A percentile compares a stretch with the other conserved stretches of the same genome.
phyloP scores from a whole-genome alignment of 2,329 filamentous ascomycete genomes.

The Sphaerulina populicola region DNA sequence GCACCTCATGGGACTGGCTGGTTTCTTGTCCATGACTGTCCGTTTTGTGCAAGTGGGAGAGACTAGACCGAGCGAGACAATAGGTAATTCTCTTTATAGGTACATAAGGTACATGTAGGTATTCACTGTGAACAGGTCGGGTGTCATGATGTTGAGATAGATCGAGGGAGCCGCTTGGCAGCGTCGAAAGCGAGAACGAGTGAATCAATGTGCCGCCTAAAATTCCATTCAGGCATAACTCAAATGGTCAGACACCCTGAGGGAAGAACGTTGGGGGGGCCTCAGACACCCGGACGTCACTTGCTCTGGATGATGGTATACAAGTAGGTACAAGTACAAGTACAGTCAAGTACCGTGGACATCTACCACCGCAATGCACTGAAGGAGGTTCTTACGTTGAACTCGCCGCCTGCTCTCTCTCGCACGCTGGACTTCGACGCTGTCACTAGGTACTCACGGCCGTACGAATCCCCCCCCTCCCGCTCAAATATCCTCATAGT shows the following conservation, averaged over 20 bases:
- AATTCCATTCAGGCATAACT: too few species aligned
- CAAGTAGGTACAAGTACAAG: too few species aligned
- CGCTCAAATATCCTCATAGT: neutral
- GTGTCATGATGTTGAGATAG: conserved; percentile 1
- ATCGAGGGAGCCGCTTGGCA: neutral
- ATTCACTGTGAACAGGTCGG: neutral
- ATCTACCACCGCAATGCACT: too few species aligned
- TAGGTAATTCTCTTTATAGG: neutral
- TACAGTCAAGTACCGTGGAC: too few species aligned
- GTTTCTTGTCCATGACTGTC: neutral
- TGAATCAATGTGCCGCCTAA: neutral
- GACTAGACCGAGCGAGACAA: neutral
- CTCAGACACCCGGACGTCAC: neutral
- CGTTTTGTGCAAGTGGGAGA: neutral
- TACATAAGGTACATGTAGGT: too few species aligned
- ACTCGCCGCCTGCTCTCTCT: too few species aligned
- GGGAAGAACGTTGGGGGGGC: too few species aligned
- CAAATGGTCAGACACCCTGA: too few species aligned
- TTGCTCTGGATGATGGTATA: neutral
- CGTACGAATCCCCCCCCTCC: conserved; percentile 1
- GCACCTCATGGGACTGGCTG: neutral
- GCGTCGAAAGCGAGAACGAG: conserved; percentile 7
- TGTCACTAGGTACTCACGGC: neutral
- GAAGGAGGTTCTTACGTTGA: too few species aligned
- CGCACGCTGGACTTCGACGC: too few species aligned